These are phyloP conservation scores for Myxozyma geophila DNA, from an alignment of 805 yeast genomes.

Conservation along the genomic window DNA sequence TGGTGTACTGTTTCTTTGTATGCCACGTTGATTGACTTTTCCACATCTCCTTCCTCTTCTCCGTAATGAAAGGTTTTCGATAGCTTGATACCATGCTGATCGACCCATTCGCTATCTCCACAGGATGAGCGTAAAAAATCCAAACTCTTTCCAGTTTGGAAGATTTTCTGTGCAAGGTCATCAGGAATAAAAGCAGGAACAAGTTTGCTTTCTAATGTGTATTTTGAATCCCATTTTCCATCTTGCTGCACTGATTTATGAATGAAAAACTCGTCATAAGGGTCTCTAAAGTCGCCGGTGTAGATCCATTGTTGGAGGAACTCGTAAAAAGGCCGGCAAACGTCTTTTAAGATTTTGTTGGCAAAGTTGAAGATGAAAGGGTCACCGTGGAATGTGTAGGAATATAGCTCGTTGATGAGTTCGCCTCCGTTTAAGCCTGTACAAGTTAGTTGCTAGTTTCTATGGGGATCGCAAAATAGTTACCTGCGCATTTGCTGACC, in stretches of 20 bases:
- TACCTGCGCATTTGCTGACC: slow-evolving; percentile 43
- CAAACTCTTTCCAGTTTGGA: slow-evolving; percentile 68
- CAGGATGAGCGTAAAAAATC: slow-evolving; percentile 68
- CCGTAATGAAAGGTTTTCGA: slow-evolving; percentile 23
- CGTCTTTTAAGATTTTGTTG: slow-evolving; percentile 50
- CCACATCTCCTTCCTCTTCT: slow-evolving; percentile 38
- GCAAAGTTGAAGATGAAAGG: slow-evolving; percentile 53
- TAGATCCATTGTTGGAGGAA: slow-evolving; percentile 69
- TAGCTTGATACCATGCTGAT: slow-evolving; percentile 18
- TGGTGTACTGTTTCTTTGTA: slow-evolving; percentile 57
- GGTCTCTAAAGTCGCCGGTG: slow-evolving; percentile 63
- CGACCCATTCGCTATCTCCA: slow-evolving; percentile 69
- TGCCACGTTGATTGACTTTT: slow-evolving; percentile 45
- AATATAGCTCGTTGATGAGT: slow-evolving; percentile 58
- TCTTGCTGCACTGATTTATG: slow-evolving; percentile 34
- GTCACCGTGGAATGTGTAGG: slow-evolving; percentile 69
- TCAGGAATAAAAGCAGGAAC: slow-evolving; percentile 49
- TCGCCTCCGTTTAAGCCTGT: slow-evolving; percentile 51
- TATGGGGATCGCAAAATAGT: too few species aligned
- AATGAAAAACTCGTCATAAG: slow-evolving; percentile 67
- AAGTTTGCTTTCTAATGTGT: slow-evolving; percentile 37
- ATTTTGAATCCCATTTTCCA: slow-evolving; percentile 38
- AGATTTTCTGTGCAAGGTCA: slow-evolving; percentile 41
- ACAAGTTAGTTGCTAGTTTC: not conserved
- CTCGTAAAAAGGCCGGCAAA: slow-evolving; percentile 63